Evolutionary conservation across 805 yeast species (phyloP).

Genomic region (Ogataea pini): DNA sequence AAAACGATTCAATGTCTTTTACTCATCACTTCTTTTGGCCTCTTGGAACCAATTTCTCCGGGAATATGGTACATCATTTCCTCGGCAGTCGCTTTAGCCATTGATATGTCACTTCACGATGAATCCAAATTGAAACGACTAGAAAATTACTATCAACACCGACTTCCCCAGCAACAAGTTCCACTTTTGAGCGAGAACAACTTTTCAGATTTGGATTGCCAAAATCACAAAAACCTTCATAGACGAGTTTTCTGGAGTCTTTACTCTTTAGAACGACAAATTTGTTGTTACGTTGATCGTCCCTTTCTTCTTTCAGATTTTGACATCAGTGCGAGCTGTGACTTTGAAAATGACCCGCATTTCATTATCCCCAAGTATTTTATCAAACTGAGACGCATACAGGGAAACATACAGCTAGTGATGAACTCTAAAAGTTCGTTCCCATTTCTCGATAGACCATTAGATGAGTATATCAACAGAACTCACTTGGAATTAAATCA

Average conservation of each 20-base stretch:
- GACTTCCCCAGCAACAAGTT: constrained; percentile 7
- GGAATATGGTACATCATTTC: constrained; percentile 51
- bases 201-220: constrained; percentile 11
- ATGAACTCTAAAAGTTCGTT: constrained; percentile 3
- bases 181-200: constrained; percentile 4
- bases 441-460: background rate
- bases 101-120: constrained; percentile 48
- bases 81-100: constrained; percentile 43
- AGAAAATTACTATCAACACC: constrained; percentile 1
- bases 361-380: constrained; percentile 15
- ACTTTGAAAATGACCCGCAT: constrained; percentile 5
- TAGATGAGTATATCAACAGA: constrained; percentile 2
- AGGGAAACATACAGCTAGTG: constrained; percentile 17
- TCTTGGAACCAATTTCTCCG: constrained; percentile 48
- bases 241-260: constrained; percentile 47
- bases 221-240: constrained; percentile 14
- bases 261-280: constrained; percentile 46
- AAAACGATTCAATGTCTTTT: constrained; percentile 43
- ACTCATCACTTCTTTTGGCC: constrained; percentile 41
- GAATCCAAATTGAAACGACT: constrained; percentile 26
- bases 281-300: constrained; percentile 45
- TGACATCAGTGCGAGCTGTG: constrained; percentile 12
- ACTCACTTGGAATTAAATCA: constrained; percentile 11
- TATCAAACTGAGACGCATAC: constrained; percentile 16
- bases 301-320: constrained; percentile 47